phyloP scores from a whole-genome alignment of 2,329 filamentous ascomycete genomes.

The Sarocladium strictum region DNA sequence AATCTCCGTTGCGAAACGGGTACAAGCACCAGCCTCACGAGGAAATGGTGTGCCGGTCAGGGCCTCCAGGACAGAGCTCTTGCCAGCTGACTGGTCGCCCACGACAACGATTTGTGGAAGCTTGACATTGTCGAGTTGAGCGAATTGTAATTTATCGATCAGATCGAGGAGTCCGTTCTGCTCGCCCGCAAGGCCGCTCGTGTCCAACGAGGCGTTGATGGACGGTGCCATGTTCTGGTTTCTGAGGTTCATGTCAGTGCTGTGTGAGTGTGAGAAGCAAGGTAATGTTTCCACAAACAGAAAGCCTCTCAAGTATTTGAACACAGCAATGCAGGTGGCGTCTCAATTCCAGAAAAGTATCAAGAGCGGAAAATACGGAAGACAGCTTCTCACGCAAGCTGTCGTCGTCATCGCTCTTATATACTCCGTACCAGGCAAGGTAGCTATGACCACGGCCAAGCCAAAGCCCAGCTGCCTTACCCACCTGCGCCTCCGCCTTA shows the following conservation, averaged over 20 bases:
- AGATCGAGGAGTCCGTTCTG: slow-evolving; percentile 52
- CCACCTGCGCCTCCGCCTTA: neutral
- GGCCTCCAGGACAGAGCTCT: slow-evolving; percentile 59
- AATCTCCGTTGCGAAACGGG: slow-evolving; percentile 56
- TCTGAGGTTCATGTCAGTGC: slow-evolving; percentile 10
- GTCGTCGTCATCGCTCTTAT: slow-evolving; percentile 7
- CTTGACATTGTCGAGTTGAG: slow-evolving; percentile 45
- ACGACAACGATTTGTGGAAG: slow-evolving; percentile 59
- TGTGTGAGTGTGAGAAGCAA: neutral
- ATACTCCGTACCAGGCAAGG: too few relatives aligned
- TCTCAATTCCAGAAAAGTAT: neutral
- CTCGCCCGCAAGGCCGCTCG: slow-evolving; percentile 45
- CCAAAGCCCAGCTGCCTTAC: neutral
- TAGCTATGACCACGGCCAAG: slow-evolving; percentile 8
- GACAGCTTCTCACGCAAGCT: neutral
- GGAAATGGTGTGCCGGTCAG: slow-evolving; percentile 58
- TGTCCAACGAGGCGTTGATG: slow-evolving; percentile 42
- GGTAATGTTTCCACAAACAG: neutral
- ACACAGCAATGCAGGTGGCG: neutral
- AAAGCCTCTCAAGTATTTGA: neutral
- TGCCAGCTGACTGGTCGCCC: slow-evolving; percentile 58
- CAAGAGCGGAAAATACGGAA: neutral
- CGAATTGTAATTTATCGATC: slow-evolving; percentile 48
- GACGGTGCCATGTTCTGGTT: slow-evolving; percentile 28
- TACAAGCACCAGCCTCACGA: slow-evolving; percentile 53